Evolutionary conservation across 768 basidiomycete species (phyloP).

Genomic region (Psilocybe cyanescens): DNA sequence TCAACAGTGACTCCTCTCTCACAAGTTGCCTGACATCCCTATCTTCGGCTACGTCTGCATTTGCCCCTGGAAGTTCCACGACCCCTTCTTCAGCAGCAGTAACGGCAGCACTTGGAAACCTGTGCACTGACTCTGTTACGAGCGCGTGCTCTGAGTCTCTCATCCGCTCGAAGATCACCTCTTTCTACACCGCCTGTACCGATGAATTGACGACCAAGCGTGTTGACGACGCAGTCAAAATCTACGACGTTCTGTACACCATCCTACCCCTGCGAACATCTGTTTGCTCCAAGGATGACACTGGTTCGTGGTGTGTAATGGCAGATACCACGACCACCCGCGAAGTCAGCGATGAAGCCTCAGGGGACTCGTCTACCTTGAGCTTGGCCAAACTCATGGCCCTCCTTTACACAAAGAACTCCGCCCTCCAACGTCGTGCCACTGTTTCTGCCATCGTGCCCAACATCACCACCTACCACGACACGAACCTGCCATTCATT

Average conservation of each 20-base stretch:
- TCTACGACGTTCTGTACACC: conserved; percentile 84
- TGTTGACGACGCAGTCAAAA: conserved; percentile 52
- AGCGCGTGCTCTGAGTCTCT: conserved; percentile 56
- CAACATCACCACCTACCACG: conserved; percentile 55
- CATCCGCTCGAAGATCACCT: conserved; percentile 63
- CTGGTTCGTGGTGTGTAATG: conserved; percentile 70
- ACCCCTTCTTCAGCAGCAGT: conserved; percentile 49
- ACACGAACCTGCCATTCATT: conserved; percentile 79
- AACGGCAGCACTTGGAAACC: conserved; percentile 48
- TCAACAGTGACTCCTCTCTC: conserved; percentile 67
- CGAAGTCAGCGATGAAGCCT: conserved; percentile 25
- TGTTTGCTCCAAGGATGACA: conserved; percentile 77
- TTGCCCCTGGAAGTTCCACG: conserved; percentile 50
- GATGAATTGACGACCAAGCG: conserved; percentile 64
- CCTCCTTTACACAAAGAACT: conserved; percentile 26
- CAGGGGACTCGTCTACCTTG: conserved; percentile 17
- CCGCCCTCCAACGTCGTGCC: conserved; percentile 33
- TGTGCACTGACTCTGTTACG: conserved; percentile 57
- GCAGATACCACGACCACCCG: conserved; percentile 40
- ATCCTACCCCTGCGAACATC: conserved; percentile 67
- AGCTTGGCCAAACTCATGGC: conserved; percentile 23
- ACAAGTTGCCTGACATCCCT: conserved; percentile 65
- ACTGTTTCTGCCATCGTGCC: conserved; percentile 44
- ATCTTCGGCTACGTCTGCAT: conserved; percentile 59
- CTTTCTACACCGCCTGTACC: conserved; percentile 74